Evolutionary conservation across 805 yeast genomes (phyloP), one percentile per base, ranked within the genome.

Genomic region (Candida maris): DNA sequence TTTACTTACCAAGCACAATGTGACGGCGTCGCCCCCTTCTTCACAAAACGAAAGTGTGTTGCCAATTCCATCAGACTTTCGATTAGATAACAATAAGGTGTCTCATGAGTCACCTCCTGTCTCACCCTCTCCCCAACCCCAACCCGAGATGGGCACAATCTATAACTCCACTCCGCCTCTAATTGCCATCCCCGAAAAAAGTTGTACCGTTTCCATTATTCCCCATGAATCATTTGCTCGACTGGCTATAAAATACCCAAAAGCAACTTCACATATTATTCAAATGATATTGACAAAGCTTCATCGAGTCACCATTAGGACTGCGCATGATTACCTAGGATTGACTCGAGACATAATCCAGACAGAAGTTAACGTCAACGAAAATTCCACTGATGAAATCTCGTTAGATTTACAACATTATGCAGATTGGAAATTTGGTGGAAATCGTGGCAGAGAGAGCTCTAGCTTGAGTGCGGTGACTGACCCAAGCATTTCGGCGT

Each of bases 181-280:
- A 14, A 73, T 89, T 12, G 96, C 94, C 0, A 71, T 82, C 23
- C 95, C 97, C 0, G 73, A 75, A 6, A 64, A 68, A 2, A 77
- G 75, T 27, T 84, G 94, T 22, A 89, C 97, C 0, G 83, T 91
- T 36, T 95, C 97, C 1, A 83, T 91, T 24, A 89, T 91, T 12
- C 98, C 98, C 0, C 77, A 81, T 1, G 80, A 77, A 35, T 85
- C 97, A 0, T 93, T 91, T 49, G 71, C 75, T 37, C 67, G 83
- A 36, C 71, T 91, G 26, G 81, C 84, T 5, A 56, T 66, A 20
- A 84, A 79, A 49, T 86, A 80, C 54, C 97, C 97, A 5, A 77
- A 84, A 44, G 85, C 96, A 1, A 82, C 96, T 0, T 85, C 96
- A 0, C 96, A 89, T 58, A 89, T 93, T 20, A 91, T 91, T 10